phyloP scores from a whole-genome alignment of 345 rosid genomes.

The Arabis alpina region DNA sequence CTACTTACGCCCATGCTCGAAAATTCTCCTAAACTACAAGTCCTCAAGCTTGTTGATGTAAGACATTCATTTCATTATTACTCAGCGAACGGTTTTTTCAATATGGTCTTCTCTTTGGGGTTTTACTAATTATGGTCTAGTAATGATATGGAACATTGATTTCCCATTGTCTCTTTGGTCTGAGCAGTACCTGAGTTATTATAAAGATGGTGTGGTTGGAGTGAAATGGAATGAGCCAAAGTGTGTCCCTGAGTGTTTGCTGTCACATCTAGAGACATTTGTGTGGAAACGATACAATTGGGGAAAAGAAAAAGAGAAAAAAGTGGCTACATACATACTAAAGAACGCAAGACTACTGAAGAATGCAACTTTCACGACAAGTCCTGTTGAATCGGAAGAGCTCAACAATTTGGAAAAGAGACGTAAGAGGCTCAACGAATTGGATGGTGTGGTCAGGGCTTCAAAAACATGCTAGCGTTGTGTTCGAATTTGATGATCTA shows the following conservation, averaged over 20 bases:
- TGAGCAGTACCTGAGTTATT: too few species aligned
- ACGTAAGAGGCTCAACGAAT: too few species aligned
- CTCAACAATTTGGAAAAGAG: not conserved
- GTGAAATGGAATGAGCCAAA: constrained; percentile 25
- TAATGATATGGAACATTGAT: too few species aligned
- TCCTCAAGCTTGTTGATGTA: constrained; percentile 29
- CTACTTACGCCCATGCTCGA: constrained; percentile 16
- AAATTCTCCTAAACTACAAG: constrained; percentile 19
- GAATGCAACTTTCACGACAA: not conserved
- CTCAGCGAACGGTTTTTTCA: too few species aligned
- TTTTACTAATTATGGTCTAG: too few species aligned
- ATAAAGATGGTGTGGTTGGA: too few species aligned
- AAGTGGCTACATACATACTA: constrained; percentile 17
- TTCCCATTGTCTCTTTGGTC: too few species aligned
- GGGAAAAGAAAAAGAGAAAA: constrained; percentile 2
- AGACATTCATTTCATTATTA: not conserved
- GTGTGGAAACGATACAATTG: constrained; percentile 6
- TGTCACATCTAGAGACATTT: constrained; percentile 19
- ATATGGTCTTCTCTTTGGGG: too few species aligned
- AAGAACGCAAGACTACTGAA: not conserved
- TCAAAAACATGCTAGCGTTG: too few species aligned
- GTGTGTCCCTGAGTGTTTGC: constrained; percentile 15
- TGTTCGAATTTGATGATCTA: too few species aligned
- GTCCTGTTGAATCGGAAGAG: not conserved
- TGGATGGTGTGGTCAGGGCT: too few species aligned